These are phyloP conservation scores for Byssochlamys sp. DNA, from an alignment of 2,329 filamentous ascomycete genomes.

Conservation along the genomic window DNA sequence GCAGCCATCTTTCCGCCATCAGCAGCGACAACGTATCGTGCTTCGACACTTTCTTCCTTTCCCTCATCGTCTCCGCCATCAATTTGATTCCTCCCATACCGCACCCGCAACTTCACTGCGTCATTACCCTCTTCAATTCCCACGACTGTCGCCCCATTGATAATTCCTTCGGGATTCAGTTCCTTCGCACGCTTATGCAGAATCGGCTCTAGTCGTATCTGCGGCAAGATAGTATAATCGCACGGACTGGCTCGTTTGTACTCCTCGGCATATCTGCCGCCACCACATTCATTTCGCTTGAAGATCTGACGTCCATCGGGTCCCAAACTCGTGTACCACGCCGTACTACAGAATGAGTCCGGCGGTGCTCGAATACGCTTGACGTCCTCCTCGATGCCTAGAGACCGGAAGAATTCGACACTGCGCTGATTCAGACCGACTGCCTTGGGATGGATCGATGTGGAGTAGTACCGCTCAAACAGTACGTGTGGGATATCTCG, in stretches of 20 bases:
- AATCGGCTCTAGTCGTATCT: slow-evolving; percentile 30
- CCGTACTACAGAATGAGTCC: background rate
- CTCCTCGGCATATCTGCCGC: slow-evolving; percentile 13
- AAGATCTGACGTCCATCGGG: slow-evolving; percentile 19
- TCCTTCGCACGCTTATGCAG: slow-evolving; percentile 18
- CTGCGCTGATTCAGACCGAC: slow-evolving; percentile 21
- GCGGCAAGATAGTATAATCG: slow-evolving; percentile 21
- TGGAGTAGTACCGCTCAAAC: slow-evolving; percentile 22
- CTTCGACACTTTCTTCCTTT: slow-evolving; percentile 7
- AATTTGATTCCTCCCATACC: background rate
- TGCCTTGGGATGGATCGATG: slow-evolving; percentile 26
- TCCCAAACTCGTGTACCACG: slow-evolving; percentile 21
- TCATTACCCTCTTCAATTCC: slow-evolving; percentile 13
- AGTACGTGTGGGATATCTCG: slow-evolving; percentile 18
- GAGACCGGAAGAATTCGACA: background rate
- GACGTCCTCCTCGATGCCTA: background rate
- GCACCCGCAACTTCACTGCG: slow-evolving; percentile 13
- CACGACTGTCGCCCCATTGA: slow-evolving; percentile 17
- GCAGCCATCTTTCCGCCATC: slow-evolving; percentile 25
- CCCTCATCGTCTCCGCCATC: slow-evolving; percentile 2
- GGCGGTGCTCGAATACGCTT: background rate
- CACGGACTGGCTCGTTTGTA: slow-evolving; percentile 18
- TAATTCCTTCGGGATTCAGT: slow-evolving; percentile 21
- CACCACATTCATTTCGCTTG: slow-evolving; percentile 21
- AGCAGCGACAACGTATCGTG: slow-evolving; percentile 22